Evolutionary conservation across 148 eudicot genomes (phyloP).

Genomic region (Chenopodium suecicum): DNA sequence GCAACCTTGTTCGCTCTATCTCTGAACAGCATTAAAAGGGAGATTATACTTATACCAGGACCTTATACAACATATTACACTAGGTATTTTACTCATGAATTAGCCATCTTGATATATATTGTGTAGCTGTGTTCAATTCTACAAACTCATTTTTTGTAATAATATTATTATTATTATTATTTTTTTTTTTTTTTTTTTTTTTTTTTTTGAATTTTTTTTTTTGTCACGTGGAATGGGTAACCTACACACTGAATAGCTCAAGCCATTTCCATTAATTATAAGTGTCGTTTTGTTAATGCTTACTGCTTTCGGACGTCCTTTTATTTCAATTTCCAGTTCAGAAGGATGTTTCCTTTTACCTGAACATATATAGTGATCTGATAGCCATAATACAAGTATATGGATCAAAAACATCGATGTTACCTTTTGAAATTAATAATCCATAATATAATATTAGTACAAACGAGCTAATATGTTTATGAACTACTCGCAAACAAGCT

Average conservation of each 20-base stretch:
- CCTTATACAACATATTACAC: not conserved
- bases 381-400: too few species aligned
- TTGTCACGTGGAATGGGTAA: not conserved
- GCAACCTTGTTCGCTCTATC: not conserved
- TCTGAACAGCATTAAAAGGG: not conserved
- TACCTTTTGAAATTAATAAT: too few species aligned
- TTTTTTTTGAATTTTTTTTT: too few species aligned
- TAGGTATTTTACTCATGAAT: not conserved
- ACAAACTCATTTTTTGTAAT: not conserved
- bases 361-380: not conserved
- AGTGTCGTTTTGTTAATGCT: not conserved
- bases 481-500: too few species aligned
- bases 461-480: too few species aligned
- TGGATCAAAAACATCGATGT: too few species aligned
- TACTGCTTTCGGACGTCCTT: not conserved
- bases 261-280: not conserved
- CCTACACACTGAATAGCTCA: not conserved
- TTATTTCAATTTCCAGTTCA: not conserved
- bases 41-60: not conserved
- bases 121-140: not conserved
- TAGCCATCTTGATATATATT: not conserved
- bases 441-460: too few species aligned
- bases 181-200: too few species aligned
- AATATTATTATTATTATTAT: too few species aligned
- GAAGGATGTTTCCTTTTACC: not conserved